A percentile compares a stretch with the other conserved stretches of the same genome.
Conservation (phyloP, 2,329 filamentous ascomycete species). For the Epicoccum nigrum region DNA sequence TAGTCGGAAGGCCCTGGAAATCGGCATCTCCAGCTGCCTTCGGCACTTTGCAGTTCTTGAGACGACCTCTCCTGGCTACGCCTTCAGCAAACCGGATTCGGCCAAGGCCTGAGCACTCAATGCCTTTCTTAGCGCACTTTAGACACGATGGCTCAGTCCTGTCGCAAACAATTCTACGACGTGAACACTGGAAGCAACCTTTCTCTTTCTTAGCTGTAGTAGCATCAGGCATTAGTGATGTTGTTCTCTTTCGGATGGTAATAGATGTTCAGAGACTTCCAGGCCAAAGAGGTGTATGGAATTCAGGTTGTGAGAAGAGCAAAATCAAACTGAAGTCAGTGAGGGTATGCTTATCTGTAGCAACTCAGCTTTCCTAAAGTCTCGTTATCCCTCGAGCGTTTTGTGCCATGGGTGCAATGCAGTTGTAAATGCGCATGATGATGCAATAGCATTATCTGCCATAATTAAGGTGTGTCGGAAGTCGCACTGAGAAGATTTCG, state of each 20-base stretch:
- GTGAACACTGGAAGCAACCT: slow-evolving; percentile 50
- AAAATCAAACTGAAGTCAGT: too few relatives aligned
- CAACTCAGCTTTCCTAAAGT: neutral
- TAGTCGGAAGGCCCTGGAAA: neutral
- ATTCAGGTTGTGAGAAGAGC: too few relatives aligned
- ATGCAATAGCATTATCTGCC: neutral
- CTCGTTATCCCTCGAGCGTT: neutral
- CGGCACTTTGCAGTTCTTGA: slow-evolving; percentile 25
- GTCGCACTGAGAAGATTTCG: too few relatives aligned
- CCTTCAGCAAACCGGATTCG: slow-evolving; percentile 47
- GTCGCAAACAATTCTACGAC: slow-evolving; percentile 50
- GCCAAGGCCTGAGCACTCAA: slow-evolving; percentile 50
- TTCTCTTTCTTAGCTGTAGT: neutral
- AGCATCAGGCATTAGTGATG: neutral
- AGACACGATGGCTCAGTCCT: slow-evolving; percentile 48
- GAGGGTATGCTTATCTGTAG: too few relatives aligned
- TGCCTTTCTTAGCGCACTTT: slow-evolving; percentile 49
- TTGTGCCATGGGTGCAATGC: neutral
- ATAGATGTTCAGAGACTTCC: neutral
- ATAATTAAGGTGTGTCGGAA: neutral
- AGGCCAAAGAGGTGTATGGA: too few relatives aligned
- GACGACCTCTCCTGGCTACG: slow-evolving; percentile 28
- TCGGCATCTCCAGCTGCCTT: slow-evolving; percentile 3
- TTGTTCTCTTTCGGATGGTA: neutral
- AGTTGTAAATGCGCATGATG: neutral